Percentiles rank a stretch among this genome's conserved stretches.
Conservation (phyloP, 306 rosid genomes). For the Datisca glomerata region DNA sequence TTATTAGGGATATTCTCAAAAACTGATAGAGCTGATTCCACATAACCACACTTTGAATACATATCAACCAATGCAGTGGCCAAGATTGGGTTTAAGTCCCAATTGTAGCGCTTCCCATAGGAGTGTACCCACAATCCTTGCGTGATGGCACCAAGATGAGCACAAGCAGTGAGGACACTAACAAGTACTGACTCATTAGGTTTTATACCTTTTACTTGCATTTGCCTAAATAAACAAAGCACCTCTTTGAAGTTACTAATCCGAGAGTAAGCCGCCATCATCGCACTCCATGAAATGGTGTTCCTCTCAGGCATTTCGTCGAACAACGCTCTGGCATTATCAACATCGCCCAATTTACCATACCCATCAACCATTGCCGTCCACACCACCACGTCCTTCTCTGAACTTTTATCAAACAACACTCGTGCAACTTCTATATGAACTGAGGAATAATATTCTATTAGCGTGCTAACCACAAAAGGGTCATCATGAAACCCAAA, state of each 20-base stretch:
- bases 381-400: constrained; percentile 74
- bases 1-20: constrained; percentile 20
- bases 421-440: constrained; percentile 24
- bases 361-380: constrained; percentile 71
- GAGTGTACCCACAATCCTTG: constrained; percentile 38
- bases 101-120: constrained; percentile 21
- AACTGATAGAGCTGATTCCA: constrained; percentile 26
- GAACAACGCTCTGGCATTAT: constrained; percentile 49
- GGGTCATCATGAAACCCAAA: constrained; percentile 45
- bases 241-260: constrained; percentile 27
- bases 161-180: constrained; percentile 30
- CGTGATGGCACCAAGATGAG: constrained; percentile 29
- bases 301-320: constrained; percentile 68
- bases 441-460: constrained; percentile 39
- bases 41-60: constrained; percentile 40
- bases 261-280: constrained; percentile 39
- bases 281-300: constrained; percentile 46
- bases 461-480: constrained; percentile 39
- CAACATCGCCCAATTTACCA: constrained; percentile 53
- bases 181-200: constrained; percentile 34
- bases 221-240: constrained; percentile 22
- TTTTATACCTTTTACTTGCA: constrained; percentile 24
- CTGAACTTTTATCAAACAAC: constrained; percentile 31
- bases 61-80: constrained; percentile 52
- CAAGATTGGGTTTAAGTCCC: constrained; percentile 30